phyloP scores from a whole-genome alignment of 2,329 filamentous ascomycete species.

The Fusarium bulbicola region DNA sequence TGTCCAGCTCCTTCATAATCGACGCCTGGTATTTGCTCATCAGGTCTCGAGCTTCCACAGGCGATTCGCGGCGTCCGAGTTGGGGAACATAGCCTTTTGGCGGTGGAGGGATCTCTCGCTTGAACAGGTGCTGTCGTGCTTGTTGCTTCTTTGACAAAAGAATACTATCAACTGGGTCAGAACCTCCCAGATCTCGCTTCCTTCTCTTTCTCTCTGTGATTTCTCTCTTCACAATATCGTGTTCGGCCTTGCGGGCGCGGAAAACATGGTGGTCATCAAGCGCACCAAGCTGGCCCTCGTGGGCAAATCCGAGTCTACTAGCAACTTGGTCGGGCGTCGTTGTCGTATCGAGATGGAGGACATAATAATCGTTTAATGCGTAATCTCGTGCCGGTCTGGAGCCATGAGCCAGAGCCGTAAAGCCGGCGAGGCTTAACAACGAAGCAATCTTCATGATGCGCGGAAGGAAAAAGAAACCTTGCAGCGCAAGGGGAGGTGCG shows the following conservation, averaged over 20 bases:
- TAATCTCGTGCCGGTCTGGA: conserved; percentile 73
- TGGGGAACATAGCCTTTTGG: conserved; percentile 42
- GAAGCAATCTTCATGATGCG: conserved; percentile 60
- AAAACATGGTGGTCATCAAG: conserved; percentile 88
- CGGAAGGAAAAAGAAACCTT: conserved; percentile 17
- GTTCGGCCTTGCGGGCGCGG: conserved; percentile 70
- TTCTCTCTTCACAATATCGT: conserved; percentile 66
- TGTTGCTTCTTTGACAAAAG: conserved; percentile 80
- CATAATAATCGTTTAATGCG: conserved; percentile 89
- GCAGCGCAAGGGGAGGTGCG: conserved; percentile 34
- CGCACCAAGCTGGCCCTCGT: conserved; percentile 84
- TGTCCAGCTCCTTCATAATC: conserved; percentile 73
- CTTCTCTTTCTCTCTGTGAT: conserved; percentile 65
- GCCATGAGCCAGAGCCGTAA: conserved; percentile 59
- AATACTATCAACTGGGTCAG: conserved; percentile 75
- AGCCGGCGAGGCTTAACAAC: conserved; percentile 62
- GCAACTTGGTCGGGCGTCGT: conserved; percentile 76
- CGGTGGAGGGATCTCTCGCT: conserved; percentile 57
- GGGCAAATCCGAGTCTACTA: conserved; percentile 74
- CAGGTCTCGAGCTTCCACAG: conserved; percentile 39
- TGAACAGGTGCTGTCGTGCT: conserved; percentile 61
- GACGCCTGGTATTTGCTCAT: conserved; percentile 67
- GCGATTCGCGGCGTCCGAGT: not conserved
- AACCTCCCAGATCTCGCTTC: conserved; percentile 64
- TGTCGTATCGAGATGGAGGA: conserved; percentile 79